Percentiles rank a stretch among this genome's conserved stretches.
Conservation (phyloP, 1,139 yeast species). For the Zygosaccharomyces pseudobailii region DNA sequence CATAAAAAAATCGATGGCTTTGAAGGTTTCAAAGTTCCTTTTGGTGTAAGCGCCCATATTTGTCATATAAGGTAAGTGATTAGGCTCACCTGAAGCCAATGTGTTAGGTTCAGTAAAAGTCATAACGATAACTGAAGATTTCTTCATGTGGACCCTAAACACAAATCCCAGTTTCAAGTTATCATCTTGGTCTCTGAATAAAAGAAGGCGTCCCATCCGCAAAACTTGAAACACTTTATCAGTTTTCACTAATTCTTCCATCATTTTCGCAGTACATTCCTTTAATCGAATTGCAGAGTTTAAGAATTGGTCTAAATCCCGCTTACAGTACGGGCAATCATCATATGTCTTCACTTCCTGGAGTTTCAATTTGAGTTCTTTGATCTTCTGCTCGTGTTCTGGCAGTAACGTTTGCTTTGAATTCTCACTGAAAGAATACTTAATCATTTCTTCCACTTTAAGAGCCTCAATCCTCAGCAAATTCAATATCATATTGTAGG, state of each 20-base stretch:
- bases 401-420: constrained; percentile 81
- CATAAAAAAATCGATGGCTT: constrained; percentile 36
- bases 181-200: constrained; percentile 47
- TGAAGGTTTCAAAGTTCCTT: constrained; percentile 32
- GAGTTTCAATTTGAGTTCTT: constrained; percentile 47
- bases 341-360: constrained; percentile 39
- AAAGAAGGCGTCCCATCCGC: constrained; percentile 54
- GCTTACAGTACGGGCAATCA: constrained; percentile 37
- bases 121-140: constrained; percentile 32
- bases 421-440: constrained; percentile 91
- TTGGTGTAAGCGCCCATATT: constrained; percentile 33
- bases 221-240: constrained; percentile 47
- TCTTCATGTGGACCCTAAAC: constrained; percentile 40
- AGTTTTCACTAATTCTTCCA: constrained; percentile 45
- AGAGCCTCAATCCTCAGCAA: constrained; percentile 88
- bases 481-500: constrained; percentile 93
- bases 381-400: constrained; percentile 69
- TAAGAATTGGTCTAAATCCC: constrained; percentile 44
- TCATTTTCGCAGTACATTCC: constrained; percentile 41
- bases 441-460: constrained; percentile 95
- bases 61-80: constrained; percentile 53
- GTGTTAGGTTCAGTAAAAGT: constrained; percentile 28
- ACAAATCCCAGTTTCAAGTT: constrained; percentile 52
- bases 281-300: constrained; percentile 45
- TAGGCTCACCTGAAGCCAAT: constrained; percentile 29